Conservation (phyloP, 2,329 filamentous ascomycete genomes). For the Penicillium sp. region DNA sequence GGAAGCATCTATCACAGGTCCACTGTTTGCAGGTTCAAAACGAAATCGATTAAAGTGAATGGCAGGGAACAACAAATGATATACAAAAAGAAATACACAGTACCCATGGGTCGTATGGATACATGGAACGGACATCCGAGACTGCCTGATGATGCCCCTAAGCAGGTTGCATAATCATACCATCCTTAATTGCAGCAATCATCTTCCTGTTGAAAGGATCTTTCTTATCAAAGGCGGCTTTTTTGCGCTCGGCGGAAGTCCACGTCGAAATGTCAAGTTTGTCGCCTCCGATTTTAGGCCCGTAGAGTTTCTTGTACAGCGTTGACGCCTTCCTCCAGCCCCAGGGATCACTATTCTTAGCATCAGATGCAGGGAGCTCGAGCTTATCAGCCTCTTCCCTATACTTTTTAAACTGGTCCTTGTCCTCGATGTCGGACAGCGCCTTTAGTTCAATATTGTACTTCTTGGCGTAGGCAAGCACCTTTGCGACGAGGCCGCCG, state of each 20-base stretch:
- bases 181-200: constrained; percentile 40
- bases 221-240: constrained; percentile 31
- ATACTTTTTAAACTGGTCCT: constrained; percentile 17
- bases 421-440: constrained; percentile 21
- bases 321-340: neutral
- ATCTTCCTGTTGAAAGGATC: constrained; percentile 38
- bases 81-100: too few relatives aligned
- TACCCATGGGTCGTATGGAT: neutral
- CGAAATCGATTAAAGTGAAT: too few relatives aligned
- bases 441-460: constrained; percentile 13
- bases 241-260: constrained; percentile 36
- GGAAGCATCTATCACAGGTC: too few relatives aligned
- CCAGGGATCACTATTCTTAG: constrained; percentile 9
- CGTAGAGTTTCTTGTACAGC: neutral
- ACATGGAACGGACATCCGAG: neutral
- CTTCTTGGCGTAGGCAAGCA: constrained; percentile 21
- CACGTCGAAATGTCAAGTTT: constrained; percentile 39
- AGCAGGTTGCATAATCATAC: constrained; percentile 28
- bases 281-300: constrained; percentile 38
- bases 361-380: constrained; percentile 23
- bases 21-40: too few relatives aligned
- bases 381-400: constrained; percentile 8
- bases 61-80: too few relatives aligned
- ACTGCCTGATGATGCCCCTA: neutral
- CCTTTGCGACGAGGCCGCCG: neutral